Evolutionary conservation across 208 protist species (phyloP).

Genomic region (Trypanosoma conorhini): DNA sequence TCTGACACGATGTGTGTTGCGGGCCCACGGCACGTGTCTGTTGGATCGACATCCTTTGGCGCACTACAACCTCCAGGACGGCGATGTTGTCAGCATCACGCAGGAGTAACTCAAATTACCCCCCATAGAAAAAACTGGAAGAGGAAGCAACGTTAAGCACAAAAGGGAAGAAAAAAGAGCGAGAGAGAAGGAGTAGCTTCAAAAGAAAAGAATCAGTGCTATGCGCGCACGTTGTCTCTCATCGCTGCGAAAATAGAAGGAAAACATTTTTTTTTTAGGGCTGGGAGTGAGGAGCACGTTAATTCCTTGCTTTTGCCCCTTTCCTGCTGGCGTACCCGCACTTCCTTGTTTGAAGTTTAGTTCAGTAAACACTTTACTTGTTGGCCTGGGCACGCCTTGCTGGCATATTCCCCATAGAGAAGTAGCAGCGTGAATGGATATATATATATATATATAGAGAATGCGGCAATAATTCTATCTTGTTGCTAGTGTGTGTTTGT

Average conservation of each 20-base stretch:
- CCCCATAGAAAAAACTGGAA: not conserved
- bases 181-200: constrained; percentile 8
- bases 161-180: constrained; percentile 4
- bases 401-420: constrained; percentile 11
- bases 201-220: constrained; percentile 3
- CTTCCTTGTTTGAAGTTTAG: not conserved
- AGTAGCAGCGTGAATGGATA: not conserved
- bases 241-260: not conserved
- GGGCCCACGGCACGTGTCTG: constrained; percentile 32
- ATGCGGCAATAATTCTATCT: not conserved
- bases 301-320: not conserved
- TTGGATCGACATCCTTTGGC: constrained; percentile 71
- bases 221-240: not conserved
- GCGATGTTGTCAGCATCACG: constrained; percentile 68
- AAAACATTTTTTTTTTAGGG: not conserved
- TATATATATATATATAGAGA: not conserved
- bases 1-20: constrained; percentile 73
- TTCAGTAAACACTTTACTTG: not conserved
- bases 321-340: not conserved
- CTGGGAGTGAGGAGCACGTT: not conserved
- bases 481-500: not conserved
- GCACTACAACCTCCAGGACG: constrained; percentile 73
- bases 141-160: not conserved
- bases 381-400: not conserved
- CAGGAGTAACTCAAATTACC: constrained; percentile 47